phyloP scores from a whole-genome alignment of 2,329 filamentous ascomycete species.

The Stemphylium lycopersici region DNA sequence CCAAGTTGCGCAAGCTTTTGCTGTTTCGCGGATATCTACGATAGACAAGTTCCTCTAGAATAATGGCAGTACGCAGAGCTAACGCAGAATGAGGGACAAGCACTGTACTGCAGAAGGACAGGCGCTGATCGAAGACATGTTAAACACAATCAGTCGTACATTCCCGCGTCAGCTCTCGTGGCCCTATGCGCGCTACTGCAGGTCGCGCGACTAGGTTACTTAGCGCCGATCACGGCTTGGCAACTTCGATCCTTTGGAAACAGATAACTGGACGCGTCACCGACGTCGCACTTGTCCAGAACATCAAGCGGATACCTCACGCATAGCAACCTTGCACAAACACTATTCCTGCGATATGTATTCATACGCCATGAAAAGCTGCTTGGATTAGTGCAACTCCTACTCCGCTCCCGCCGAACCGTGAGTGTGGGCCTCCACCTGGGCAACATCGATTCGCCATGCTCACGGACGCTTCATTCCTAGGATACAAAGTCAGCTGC shows the following conservation, averaged over 20 bases:
- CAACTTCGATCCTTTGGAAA: not conserved
- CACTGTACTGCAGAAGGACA: not conserved
- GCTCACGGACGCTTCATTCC: too few species aligned
- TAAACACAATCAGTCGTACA: not conserved
- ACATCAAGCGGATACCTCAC: not conserved
- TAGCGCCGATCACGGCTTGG: slow-evolving; percentile 2
- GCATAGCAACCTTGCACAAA: too few species aligned
- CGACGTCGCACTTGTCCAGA: not conserved
- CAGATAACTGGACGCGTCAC: not conserved
- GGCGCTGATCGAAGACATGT: not conserved
- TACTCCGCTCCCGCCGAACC: too few species aligned
- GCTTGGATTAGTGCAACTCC: too few species aligned
- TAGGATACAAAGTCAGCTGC: too few species aligned
- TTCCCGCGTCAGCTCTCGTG: not conserved
- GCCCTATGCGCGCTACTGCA: slow-evolving; percentile 1
- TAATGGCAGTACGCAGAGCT: not conserved
- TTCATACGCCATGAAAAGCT: too few species aligned
- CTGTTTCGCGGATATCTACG: not conserved
- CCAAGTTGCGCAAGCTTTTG: not conserved
- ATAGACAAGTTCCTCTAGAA: not conserved
- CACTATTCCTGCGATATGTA: too few species aligned
- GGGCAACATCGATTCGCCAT: too few species aligned
- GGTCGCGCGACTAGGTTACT: not conserved
- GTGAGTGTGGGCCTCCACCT: too few species aligned
- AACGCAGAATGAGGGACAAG: not conserved